A percentile compares a stretch with the other conserved stretches of the same genome.
phyloP scores from a whole-genome alignment of 495 filamentous ascomycete genomes.

The Glonium stellatum region DNA sequence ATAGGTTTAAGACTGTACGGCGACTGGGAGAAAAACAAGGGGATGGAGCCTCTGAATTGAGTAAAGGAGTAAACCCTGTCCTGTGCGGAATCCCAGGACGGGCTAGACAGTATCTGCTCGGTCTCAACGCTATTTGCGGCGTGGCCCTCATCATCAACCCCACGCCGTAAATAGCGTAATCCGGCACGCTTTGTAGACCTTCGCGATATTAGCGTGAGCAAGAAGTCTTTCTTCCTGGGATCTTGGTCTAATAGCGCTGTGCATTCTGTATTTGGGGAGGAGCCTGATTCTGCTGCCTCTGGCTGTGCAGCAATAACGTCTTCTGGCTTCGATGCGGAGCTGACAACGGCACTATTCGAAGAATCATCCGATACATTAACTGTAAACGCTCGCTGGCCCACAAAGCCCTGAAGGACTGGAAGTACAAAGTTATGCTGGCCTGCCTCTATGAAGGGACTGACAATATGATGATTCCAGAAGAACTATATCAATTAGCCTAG shows the following conservation, averaged over 20 bases:
- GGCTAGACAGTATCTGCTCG: constrained; percentile 76
- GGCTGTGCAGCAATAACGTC: constrained; percentile 17
- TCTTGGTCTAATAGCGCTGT: constrained; percentile 12
- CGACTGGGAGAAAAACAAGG: constrained; percentile 85
- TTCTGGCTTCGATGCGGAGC: constrained; percentile 16
- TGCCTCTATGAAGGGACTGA: constrained; percentile 63
- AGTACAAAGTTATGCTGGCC: constrained; percentile 62
- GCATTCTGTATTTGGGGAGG: constrained; percentile 10
- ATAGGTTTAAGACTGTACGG: constrained; percentile 88
- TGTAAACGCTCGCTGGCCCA: constrained; percentile 77
- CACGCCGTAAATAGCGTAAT: constrained; percentile 83
- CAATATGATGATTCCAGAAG: constrained; percentile 84
- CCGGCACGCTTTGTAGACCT: constrained; percentile 78
- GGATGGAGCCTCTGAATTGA: constrained; percentile 81
- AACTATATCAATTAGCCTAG: constrained; percentile 42
- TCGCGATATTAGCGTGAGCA: constrained; percentile 82
- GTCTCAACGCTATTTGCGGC: constrained; percentile 90
- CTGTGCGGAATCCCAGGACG: constrained; percentile 51
- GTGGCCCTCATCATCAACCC: constrained; percentile 79
- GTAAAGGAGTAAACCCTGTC: constrained; percentile 69
- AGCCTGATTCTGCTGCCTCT: neutral
- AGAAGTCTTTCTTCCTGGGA: constrained; percentile 40
- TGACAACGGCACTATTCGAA: constrained; percentile 28
- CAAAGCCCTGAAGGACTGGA: constrained; percentile 89
- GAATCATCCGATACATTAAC: constrained; percentile 40